Conservation (phyloP, 2,329 filamentous ascomycete genomes). For the Pseudogymnoascus sp. region DNA sequence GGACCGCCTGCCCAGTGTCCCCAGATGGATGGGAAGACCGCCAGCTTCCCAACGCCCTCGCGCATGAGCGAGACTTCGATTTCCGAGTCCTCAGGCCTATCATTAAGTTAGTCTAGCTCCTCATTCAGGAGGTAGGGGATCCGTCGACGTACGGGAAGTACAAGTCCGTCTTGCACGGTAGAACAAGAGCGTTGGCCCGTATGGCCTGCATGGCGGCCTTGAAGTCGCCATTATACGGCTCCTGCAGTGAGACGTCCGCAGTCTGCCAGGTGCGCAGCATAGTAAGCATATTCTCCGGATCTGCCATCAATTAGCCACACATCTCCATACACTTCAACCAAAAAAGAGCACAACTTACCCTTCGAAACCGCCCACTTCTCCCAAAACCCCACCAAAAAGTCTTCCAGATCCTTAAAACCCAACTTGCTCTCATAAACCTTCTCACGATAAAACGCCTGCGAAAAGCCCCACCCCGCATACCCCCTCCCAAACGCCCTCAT, state of each 20-base stretch:
- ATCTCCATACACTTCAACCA: neutral
- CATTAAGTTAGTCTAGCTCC: neutral
- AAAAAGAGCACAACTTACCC: conserved; percentile 29
- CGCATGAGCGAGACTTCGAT: conserved; percentile 60
- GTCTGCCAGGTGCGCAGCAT: conserved; percentile 77
- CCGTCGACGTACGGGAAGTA: conserved; percentile 60
- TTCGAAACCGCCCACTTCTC: conserved; percentile 65
- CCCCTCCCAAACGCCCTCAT: conserved; percentile 65
- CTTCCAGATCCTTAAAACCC: conserved; percentile 59
- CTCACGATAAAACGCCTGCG: conserved; percentile 68
- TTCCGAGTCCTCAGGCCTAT: conserved; percentile 64
- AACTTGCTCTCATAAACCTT: conserved; percentile 57
- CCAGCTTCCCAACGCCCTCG: conserved; percentile 46
- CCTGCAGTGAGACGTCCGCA: conserved; percentile 60
- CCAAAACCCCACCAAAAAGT: conserved; percentile 70
- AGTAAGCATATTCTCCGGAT: conserved; percentile 64
- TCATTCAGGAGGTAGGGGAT: neutral
- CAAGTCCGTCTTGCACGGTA: conserved; percentile 65
- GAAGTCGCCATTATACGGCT: conserved; percentile 60
- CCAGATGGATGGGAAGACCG: conserved; percentile 53
- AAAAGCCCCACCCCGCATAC: conserved; percentile 77
- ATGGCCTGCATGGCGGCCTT: conserved; percentile 58
- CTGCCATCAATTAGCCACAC: conserved; percentile 26
- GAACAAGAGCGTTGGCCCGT: conserved; percentile 61
- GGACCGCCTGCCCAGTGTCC: conserved; percentile 62